These are phyloP conservation scores for Aspergillus fumigatus DNA, from an alignment of 2,329 filamentous ascomycete species.

Conservation along the genomic window DNA sequence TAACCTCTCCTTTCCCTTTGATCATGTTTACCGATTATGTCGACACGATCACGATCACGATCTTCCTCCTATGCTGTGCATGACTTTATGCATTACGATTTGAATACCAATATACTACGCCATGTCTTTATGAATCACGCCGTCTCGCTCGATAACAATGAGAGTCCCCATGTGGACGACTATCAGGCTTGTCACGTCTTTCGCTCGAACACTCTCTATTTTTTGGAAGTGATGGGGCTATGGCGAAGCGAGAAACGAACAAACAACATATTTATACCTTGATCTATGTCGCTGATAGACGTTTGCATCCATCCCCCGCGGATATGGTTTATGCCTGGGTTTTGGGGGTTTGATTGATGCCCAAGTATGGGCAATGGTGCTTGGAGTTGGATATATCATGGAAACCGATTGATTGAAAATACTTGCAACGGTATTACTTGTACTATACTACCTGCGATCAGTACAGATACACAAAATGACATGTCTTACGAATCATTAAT, in stretches of 20 bases:
- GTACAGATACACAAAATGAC: neutral
- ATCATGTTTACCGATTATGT: neutral
- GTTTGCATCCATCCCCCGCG: neutral
- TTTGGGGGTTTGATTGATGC: neutral
- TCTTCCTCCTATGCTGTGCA: neutral
- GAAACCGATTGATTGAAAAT: neutral
- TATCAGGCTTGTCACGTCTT: too few species aligned
- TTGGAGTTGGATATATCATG: neutral
- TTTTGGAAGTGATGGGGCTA: neutral
- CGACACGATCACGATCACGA: neutral
- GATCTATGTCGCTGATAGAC: neutral
- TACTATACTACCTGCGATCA: neutral
- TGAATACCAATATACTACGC: neutral
- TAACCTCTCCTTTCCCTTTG: neutral
- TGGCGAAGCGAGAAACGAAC: neutral
- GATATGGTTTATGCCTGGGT: neutral
- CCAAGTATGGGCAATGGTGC: neutral
- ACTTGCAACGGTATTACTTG: neutral
- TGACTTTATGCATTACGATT: neutral
- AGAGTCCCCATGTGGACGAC: too few species aligned
- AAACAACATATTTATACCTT: neutral
- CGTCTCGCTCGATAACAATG: neutral
- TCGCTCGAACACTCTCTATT: neutral
- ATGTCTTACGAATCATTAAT: neutral
- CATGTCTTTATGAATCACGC: neutral